phyloP scores from a whole-genome alignment of 331 rosid species.

The Prunus yedoensis region DNA sequence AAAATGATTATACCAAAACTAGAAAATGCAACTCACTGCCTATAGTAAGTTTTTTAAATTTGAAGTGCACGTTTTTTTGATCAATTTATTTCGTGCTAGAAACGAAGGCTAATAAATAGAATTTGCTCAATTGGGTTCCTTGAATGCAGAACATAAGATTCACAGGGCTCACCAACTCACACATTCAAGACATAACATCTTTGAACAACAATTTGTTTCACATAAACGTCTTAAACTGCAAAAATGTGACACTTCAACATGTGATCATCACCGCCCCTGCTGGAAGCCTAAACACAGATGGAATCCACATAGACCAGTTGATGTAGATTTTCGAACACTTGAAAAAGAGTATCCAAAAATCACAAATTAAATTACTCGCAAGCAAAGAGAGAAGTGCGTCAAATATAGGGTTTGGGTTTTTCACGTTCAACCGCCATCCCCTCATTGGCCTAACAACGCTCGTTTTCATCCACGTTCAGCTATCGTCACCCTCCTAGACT shows the following conservation, averaged over 20 bases:
- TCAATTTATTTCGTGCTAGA: neutral
- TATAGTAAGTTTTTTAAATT: constrained; percentile 14
- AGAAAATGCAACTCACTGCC: constrained; percentile 26
- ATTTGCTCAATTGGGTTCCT: neutral
- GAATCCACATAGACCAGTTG: no score
- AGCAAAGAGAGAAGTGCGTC: no score
- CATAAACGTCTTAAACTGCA: constrained; percentile 18
- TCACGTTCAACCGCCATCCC: no score
- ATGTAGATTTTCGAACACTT: no score
- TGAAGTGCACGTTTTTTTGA: neutral
- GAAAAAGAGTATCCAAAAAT: no score
- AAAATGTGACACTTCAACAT: constrained; percentile 20
- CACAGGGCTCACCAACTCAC: constrained; percentile 20
- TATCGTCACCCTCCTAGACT: no score
- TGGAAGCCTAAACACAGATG: no score
- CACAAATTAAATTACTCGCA: no score
- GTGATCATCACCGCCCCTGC: constrained; percentile 29
- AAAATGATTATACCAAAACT: constrained; percentile 19
- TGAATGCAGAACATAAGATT: constrained; percentile 25
- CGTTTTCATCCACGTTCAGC: no score
- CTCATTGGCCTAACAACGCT: no score
- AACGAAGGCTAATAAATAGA: no score
- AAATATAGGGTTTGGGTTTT: no score
- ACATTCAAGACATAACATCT: neutral
- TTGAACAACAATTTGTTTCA: constrained; percentile 29